A percentile compares a stretch with the other conserved stretches of the same genome.
phyloP scores from a whole-genome alignment of 441 rosid genomes.

The Euphorbia corollata region DNA sequence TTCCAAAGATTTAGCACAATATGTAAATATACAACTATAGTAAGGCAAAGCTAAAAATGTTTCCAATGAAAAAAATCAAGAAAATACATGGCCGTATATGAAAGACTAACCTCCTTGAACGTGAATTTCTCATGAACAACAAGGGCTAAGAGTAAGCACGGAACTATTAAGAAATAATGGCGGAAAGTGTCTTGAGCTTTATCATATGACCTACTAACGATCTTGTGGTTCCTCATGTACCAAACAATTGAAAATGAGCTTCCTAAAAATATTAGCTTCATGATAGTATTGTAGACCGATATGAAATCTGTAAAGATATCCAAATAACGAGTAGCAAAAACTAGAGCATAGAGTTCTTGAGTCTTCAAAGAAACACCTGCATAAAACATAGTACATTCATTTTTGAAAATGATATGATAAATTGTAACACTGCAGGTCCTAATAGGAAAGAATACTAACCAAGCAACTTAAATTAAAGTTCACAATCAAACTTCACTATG shows the following conservation, averaged over 20 bases:
- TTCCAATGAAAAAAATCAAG: neutral
- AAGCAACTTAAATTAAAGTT: neutral
- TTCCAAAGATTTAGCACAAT: neutral
- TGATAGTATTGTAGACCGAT: slow-evolving; percentile 66
- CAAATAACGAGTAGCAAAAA: slow-evolving; percentile 76
- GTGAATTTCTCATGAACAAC: slow-evolving; percentile 63
- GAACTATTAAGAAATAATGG: slow-evolving; percentile 50
- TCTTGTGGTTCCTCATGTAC: slow-evolving; percentile 73
- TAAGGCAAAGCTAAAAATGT: neutral
- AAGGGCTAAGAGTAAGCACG: slow-evolving; percentile 55
- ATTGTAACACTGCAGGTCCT: neutral
- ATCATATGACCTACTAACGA: slow-evolving; percentile 67
- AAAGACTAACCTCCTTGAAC: slow-evolving; percentile 57
- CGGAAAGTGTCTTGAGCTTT: slow-evolving; percentile 84
- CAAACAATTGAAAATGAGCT: slow-evolving; percentile 84
- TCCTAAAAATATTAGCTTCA: slow-evolving; percentile 81
- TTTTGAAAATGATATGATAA: neutral
- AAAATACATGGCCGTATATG: neutral
- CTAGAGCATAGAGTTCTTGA: slow-evolving; percentile 81
- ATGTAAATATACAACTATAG: neutral
- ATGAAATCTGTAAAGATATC: slow-evolving; percentile 68
- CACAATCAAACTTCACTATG: neutral
- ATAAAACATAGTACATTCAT: neutral
- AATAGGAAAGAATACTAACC: neutral
- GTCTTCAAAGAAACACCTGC: slow-evolving; percentile 85